A percentile compares a stretch with the other conserved stretches of the same genome.
Evolutionary conservation across 768 basidiomycete species (phyloP).

Genomic region (Phylloporus sp.): DNA sequence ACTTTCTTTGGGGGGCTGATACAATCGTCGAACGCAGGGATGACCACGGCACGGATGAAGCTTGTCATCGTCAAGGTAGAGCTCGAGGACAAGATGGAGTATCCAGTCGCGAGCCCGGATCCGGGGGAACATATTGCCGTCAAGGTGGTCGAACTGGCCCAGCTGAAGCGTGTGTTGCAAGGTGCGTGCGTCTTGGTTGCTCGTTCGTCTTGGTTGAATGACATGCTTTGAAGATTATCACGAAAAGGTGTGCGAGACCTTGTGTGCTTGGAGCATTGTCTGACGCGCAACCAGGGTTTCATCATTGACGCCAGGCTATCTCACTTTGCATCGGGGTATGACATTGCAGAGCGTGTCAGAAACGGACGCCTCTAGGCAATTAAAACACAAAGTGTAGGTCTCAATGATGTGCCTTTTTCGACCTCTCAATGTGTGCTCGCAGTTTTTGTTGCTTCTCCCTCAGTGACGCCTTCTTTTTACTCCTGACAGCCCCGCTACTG

Average conservation of each 20-base stretch:
- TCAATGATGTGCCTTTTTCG: conserved; percentile 46
- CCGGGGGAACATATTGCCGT: conserved; percentile 81
- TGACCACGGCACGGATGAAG: conserved; percentile 94
- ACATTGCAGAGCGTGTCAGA: conserved; percentile 43
- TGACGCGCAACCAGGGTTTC: conserved; percentile 40
- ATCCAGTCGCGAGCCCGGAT: conserved; percentile 72
- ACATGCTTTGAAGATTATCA: conserved; percentile 48
- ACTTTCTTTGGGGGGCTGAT: not conserved
- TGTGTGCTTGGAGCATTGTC: not conserved
- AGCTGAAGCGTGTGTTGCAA: conserved; percentile 58
- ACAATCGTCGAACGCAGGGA: conserved; percentile 47
- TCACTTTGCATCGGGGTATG: conserved; percentile 70
- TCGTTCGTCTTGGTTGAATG: not conserved
- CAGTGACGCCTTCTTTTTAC: conserved; percentile 80
- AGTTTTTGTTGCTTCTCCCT: conserved; percentile 78
- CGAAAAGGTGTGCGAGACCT: conserved; percentile 40
- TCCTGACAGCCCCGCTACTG: conserved; percentile 65
- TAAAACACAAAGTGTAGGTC: not conserved
- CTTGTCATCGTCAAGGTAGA: conserved; percentile 68
- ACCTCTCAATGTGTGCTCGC: conserved; percentile 67
- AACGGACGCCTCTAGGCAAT: conserved; percentile 24
- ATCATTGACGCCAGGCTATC: conserved; percentile 72
- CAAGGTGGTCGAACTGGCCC: conserved; percentile 61
- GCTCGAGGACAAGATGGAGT: conserved; percentile 61
- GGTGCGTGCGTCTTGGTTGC: conserved; percentile 41